Conservation (phyloP, 2,329 filamentous ascomycete species). For the Cladorrhinum sp. region DNA sequence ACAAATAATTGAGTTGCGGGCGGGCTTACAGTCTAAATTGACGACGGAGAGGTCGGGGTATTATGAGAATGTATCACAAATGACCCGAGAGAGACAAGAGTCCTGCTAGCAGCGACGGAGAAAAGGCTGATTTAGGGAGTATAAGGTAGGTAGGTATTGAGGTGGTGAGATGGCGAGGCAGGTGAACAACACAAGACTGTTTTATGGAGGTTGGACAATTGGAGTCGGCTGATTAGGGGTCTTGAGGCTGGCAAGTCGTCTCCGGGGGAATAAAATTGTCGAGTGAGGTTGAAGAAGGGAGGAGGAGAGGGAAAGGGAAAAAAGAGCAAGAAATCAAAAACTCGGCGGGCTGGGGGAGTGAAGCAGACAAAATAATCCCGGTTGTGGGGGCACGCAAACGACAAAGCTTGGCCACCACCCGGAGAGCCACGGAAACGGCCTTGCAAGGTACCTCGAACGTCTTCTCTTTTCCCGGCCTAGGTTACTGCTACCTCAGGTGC, state of each 20-base stretch:
- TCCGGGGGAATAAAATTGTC: conserved; percentile 12
- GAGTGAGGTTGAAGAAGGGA: conserved; percentile 28
- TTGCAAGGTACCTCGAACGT: background rate
- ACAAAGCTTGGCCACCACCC: conserved; percentile 22
- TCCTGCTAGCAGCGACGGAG: background rate
- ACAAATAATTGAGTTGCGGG: background rate
- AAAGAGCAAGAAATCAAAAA: conserved; percentile 2
- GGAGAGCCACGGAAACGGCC: conserved; percentile 6
- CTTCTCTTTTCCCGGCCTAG: no score
- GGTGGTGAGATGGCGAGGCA: background rate
- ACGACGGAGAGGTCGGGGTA: background rate
- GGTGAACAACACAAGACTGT: conserved; percentile 29
- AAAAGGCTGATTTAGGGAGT: background rate
- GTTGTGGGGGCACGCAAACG: conserved; percentile 18
- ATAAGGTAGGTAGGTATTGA: no score
- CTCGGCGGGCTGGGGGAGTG: conserved; percentile 16
- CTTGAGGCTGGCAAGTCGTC: conserved; percentile 13
- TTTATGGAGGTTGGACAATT: conserved; percentile 12
- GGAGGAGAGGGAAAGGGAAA: conserved; percentile 13
- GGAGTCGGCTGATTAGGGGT: background rate
- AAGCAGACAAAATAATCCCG: conserved; percentile 28
- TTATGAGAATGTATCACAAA: background rate
- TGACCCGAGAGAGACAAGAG: background rate
- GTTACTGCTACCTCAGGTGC: no score
- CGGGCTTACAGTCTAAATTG: background rate